A percentile compares a stretch with the other conserved stretches of the same genome.
Conservation (phyloP, 257 asterid species). For the Fraxinus pennsylvanica region DNA sequence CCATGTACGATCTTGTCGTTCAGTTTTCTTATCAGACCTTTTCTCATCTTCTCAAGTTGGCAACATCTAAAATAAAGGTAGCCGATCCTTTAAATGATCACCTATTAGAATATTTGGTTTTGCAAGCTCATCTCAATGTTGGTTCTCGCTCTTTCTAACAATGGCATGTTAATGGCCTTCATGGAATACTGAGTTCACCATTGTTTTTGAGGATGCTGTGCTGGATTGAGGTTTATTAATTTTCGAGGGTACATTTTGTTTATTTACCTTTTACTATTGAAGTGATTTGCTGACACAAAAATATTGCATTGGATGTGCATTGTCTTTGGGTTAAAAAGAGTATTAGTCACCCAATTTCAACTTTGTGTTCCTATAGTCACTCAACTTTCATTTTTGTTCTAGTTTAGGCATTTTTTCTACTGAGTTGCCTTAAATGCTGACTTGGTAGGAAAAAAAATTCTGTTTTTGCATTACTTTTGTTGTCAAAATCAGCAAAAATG, state of each 20-base stretch:
- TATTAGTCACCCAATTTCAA: background rate
- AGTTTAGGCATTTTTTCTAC: too few species aligned
- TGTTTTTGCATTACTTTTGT: too few species aligned
- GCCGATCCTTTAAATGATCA: background rate
- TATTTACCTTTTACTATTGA: background rate
- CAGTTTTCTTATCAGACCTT: constrained; percentile 24
- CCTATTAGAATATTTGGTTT: background rate
- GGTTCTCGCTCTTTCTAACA: background rate
- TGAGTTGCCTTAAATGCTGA: too few species aligned
- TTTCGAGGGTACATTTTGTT: background rate
- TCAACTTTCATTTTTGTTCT: too few species aligned
- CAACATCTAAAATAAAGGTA: background rate
- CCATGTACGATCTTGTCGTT: constrained; percentile 17
- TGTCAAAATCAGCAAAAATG: too few species aligned
- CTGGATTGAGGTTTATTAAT: background rate
- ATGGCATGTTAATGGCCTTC: background rate
- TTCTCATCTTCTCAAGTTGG: background rate
- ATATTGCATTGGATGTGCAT: background rate
- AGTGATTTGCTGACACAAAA: background rate
- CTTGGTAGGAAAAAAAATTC: too few species aligned
- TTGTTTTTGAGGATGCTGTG: background rate
- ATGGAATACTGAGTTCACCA: background rate
- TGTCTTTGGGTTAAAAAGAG: background rate
- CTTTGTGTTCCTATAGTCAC: background rate
- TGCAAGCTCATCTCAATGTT: background rate